A percentile compares a stretch with the other conserved stretches of the same genome.
phyloP scores from a whole-genome alignment of 176 grass and related monocot species.

The Microstegium vimineum region DNA sequence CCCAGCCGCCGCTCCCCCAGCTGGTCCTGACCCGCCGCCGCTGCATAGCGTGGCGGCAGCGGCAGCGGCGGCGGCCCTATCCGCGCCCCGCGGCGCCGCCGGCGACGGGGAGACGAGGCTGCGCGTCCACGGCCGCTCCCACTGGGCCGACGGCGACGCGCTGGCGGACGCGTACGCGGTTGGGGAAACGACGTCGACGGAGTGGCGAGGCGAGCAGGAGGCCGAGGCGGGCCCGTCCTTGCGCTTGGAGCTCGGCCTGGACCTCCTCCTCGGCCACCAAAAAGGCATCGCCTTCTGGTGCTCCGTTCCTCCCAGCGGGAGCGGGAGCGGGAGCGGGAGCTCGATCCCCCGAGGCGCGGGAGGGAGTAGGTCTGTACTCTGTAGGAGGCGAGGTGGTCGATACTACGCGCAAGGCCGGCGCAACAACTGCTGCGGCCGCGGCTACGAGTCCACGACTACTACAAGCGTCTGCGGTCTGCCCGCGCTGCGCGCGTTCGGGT shows the following conservation, averaged over 20 bases:
- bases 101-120: neutral
- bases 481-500: neutral
- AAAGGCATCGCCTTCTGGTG: slow-evolving; percentile 16
- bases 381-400: neutral
- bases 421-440: neutral
- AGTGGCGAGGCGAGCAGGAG: slow-evolving; percentile 7
- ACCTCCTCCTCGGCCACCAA: slow-evolving; percentile 26
- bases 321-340: neutral
- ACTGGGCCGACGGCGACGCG: slow-evolving; percentile 14
- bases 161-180: slow-evolving; percentile 21
- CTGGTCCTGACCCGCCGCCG: neutral
- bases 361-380: neutral
- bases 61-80: neutral
- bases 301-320: neutral
- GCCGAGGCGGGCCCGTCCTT: slow-evolving; percentile 13
- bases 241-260: slow-evolving; percentile 35
- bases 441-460: neutral
- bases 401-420: neutral
- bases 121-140: neutral
- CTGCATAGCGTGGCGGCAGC: neutral
- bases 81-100: neutral
- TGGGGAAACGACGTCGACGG: neutral
- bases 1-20: neutral
- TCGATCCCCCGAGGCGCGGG: neutral
- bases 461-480: neutral